A percentile compares a stretch with the other conserved stretches of the same genome.
Evolutionary conservation across 305 asterid genomes (phyloP).

Genomic region (Petunia hybrid): DNA sequence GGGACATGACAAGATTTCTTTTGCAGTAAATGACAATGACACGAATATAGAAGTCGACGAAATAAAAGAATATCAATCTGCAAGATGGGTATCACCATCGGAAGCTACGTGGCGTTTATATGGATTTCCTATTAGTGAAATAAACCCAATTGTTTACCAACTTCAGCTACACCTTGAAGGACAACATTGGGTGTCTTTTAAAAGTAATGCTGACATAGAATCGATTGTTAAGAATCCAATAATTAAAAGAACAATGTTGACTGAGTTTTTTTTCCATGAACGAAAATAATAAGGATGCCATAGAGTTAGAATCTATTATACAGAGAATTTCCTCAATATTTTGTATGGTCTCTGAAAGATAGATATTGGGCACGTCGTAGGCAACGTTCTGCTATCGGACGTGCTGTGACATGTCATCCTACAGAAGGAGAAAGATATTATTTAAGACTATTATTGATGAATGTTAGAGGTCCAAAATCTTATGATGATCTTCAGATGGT

Average conservation of each 20-base stretch:
- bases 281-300: background rate
- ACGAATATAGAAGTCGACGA: too few species aligned
- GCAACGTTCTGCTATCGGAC: background rate
- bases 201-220: too few species aligned
- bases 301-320: background rate
- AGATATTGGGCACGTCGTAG: background rate
- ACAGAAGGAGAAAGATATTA: constrained; percentile 14
- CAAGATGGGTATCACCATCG: too few species aligned
- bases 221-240: too few species aligned
- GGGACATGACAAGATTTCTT: too few species aligned
- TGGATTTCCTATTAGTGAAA: too few species aligned
- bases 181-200: too few species aligned
- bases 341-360: background rate
- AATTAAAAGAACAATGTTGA: background rate
- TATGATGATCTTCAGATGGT: constrained; percentile 2
- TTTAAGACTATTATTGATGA: background rate
- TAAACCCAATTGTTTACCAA: too few species aligned
- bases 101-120: too few species aligned
- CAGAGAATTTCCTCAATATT: background rate
- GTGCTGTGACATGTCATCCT: background rate
- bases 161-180: too few species aligned
- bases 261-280: background rate
- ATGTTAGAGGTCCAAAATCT: constrained; percentile 25
- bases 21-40: too few species aligned
- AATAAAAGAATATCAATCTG: background rate